These are phyloP conservation scores for Apophysomyces elegans DNA, from an alignment of 371 early-diverging fungal species.

Conservation along the genomic window DNA sequence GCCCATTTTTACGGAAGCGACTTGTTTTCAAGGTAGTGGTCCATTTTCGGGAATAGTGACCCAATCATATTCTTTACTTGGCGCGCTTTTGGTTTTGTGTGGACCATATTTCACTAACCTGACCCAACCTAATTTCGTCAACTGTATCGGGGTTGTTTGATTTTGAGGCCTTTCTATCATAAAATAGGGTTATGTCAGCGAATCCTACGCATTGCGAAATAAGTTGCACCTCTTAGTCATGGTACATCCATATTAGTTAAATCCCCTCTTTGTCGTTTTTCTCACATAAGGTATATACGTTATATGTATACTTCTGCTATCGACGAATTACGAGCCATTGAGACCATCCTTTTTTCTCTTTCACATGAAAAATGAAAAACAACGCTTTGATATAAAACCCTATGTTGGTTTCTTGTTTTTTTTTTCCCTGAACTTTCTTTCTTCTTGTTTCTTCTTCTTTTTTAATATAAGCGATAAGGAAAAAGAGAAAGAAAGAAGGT, in stretches of 20 bases:
- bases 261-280: too few relatives aligned
- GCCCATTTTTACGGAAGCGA: neutral
- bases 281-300: too few relatives aligned
- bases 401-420: neutral
- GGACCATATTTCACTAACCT: too few relatives aligned
- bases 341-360: neutral
- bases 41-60: neutral
- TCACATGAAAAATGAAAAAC: conserved; percentile 5
- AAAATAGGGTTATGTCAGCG: too few relatives aligned
- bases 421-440: neutral
- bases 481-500: conserved; percentile 5
- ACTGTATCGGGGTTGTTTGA: too few relatives aligned
- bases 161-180: too few relatives aligned
- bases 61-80: neutral
- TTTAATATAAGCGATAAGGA: neutral
- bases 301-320: neutral
- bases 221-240: too few relatives aligned
- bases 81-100: neutral
- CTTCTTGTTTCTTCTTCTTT: neutral
- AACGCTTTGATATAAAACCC: neutral
- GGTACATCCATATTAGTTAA: too few relatives aligned
- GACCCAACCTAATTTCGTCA: too few relatives aligned
- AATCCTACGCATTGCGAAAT: too few relatives aligned
- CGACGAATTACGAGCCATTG: neutral
- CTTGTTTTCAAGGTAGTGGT: neutral